Percentiles rank a stretch among this genome's conserved stretches.
Conservation (phyloP, 352 stramenopile genomes). For the Poterioochromonas sp. region DNA sequence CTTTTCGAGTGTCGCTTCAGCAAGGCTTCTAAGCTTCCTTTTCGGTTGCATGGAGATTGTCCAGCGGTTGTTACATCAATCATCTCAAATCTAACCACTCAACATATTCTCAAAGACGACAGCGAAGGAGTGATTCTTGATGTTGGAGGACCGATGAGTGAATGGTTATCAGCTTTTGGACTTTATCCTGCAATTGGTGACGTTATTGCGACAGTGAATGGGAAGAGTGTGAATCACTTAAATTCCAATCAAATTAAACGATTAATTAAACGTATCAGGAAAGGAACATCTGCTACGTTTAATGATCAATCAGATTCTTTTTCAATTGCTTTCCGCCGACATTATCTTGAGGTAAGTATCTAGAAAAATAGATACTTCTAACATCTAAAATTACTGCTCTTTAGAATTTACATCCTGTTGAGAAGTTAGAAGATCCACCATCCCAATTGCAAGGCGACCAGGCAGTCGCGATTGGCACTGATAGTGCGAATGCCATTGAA, state of each 20-base stretch:
- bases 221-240: neutral
- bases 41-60: conserved; percentile 18
- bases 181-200: neutral
- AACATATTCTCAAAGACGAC: neutral
- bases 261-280: neutral
- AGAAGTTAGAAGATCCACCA: no score
- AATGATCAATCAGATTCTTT: neutral
- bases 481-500: no score
- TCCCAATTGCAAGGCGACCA: no score
- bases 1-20: neutral
- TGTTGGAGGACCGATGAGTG: neutral
- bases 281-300: neutral
- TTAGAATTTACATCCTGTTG: no score
- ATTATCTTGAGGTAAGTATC: neutral
- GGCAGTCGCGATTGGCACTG: no score
- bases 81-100: neutral
- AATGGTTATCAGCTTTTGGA: neutral
- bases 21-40: neutral
- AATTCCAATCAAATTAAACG: conserved; percentile 20
- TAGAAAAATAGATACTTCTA: neutral
- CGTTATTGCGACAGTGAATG: neutral
- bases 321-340: neutral
- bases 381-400: no score
- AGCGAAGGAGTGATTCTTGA: neutral
- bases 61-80: conserved; percentile 6